Evolutionary conservation across 1,284 basidiomycete genomes (phyloP), one percentile per base, ranked within the genome.

Genomic region (Pseudozyma pruni): DNA sequence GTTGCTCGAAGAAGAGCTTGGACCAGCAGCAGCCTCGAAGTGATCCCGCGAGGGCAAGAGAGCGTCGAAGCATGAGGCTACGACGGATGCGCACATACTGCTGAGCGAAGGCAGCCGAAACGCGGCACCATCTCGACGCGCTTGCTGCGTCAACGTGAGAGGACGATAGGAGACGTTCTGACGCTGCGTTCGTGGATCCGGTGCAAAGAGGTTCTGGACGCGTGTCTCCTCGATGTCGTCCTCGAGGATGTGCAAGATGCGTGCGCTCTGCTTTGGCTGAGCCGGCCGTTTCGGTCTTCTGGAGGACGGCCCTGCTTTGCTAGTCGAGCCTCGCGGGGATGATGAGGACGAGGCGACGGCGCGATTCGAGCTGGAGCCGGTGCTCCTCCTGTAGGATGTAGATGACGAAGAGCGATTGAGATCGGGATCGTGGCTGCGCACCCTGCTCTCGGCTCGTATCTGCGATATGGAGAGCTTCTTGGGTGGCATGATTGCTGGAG

Each of bases 341-440:
- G 38, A 34, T 23, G 57, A 19, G n/a, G 42, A 45, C 19, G 47
- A 23, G 1, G 62, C 42, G 8, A 38, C 44, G 13, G 58, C 35
- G 2, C 50, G 58, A 31, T 57, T 55, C 5, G 56, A 59, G 39
- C 27, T 14, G 16, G 49, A 51, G 6, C 25, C 33, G n/a, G 10
- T 39, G 45, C 20, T 32, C 16, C 46, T 22, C 19, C 43, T 37
- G 34, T 10, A 23, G 22, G 43, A 42, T 11, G 44, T 41, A 13
- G 56, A 55, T 17, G 63, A 49, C 5, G 49, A 42, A 20, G 47
- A 14, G 16, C 52, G 57, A 41, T 61, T 61, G 53, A 68, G 58
- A 37, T 68, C 58, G 0, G 64, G 64, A 43, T 68, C 64, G 34
- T 68, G 37, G 42, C 58, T 68, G 17, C 58, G 53, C 11, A 53